phyloP scores from a whole-genome alignment of 176 grass and related monocot genomes.

The Poa annua region DNA sequence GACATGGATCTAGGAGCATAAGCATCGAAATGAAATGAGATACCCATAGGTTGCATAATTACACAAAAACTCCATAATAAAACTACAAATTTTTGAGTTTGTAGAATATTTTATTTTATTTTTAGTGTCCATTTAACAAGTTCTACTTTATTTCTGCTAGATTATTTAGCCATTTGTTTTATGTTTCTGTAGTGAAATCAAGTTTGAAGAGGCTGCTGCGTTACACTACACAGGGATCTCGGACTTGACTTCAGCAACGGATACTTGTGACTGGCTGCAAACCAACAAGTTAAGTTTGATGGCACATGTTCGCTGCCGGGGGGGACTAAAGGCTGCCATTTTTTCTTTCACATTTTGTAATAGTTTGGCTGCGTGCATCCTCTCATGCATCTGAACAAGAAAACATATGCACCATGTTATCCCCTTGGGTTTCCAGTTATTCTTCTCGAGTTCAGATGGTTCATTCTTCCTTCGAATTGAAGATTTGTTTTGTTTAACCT shows the following conservation, averaged over 20 bases:
- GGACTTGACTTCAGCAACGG: not conserved
- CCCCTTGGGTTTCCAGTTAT: not conserved
- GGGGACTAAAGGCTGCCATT: not conserved
- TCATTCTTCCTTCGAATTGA: not conserved
- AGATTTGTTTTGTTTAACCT: not conserved
- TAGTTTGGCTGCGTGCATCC: not conserved
- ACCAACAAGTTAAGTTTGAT: not conserved
- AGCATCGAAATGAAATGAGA: not conserved
- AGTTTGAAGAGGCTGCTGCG: not conserved
- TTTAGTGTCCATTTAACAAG: not conserved
- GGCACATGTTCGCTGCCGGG: not conserved
- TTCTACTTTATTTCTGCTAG: not conserved
- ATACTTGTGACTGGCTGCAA: not conserved
- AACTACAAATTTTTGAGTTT: not conserved
- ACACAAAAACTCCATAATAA: not conserved
- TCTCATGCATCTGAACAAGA: not conserved
- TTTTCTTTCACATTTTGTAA: not conserved
- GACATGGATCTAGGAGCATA: not conserved
- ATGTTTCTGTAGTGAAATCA: not conserved
- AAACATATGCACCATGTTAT: slow-evolving; percentile 4
- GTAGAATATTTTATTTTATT: not conserved
- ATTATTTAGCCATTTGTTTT: not conserved
- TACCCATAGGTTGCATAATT: not conserved
- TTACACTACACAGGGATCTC: not conserved
- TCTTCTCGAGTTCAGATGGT: not conserved